A percentile compares a stretch with the other conserved stretches of the same genome.
Conservation (phyloP, 2,329 filamentous ascomycete species). For the Penicillium griseofulvum region DNA sequence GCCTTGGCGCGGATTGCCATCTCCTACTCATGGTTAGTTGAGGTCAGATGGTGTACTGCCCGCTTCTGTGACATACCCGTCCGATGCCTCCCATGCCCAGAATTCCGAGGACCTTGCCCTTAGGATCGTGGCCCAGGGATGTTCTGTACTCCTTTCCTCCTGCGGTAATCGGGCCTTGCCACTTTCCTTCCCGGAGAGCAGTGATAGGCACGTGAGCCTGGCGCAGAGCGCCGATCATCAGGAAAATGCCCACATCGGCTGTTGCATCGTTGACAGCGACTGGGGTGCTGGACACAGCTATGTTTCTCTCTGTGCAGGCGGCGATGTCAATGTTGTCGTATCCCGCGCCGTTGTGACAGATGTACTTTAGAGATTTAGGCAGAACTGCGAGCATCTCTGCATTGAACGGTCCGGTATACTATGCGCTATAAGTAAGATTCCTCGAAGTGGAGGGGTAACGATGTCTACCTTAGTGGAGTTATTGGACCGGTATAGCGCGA, state of each 20-base stretch:
- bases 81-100: constrained; percentile 51
- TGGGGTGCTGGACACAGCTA: constrained; percentile 46
- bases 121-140: constrained; percentile 46
- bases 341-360: constrained; percentile 57
- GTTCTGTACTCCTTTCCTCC: constrained; percentile 15
- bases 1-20: constrained; percentile 46
- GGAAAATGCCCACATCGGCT: constrained; percentile 48
- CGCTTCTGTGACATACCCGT: constrained; percentile 32
- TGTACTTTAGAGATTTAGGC: constrained; percentile 48
- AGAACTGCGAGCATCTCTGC: constrained; percentile 47
- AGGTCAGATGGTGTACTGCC: background rate
- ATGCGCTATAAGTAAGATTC: background rate
- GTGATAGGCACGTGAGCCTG: constrained; percentile 44
- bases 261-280: constrained; percentile 49
- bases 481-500: constrained; percentile 60
- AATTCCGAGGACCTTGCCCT: constrained; percentile 47
- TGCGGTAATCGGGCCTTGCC: constrained; percentile 36
- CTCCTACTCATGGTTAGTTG: constrained; percentile 33
- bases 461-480: constrained; percentile 48
- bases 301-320: constrained; percentile 49
- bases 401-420: constrained; percentile 50
- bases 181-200: constrained; percentile 42
- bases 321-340: constrained; percentile 61
- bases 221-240: constrained; percentile 48
- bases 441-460: background rate